A percentile compares a stretch with the other conserved stretches of the same genome.
These are phyloP conservation scores for Neopestalotiopsis rosae DNA, from an alignment of 2,329 filamentous ascomycete genomes.

Conservation along the genomic window DNA sequence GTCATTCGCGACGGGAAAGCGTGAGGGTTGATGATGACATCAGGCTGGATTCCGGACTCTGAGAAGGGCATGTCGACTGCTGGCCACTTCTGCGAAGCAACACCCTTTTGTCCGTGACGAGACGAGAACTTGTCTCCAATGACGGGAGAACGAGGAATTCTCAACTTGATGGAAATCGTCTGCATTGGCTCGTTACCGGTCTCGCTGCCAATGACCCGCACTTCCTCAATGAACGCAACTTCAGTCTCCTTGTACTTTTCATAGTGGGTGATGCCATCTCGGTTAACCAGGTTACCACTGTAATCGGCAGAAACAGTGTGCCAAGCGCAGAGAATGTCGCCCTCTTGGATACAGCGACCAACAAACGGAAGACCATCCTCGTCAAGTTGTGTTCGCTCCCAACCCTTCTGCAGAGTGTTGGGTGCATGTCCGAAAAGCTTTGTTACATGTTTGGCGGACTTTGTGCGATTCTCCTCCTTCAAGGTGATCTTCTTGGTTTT, in stretches of 20 bases:
- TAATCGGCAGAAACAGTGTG: conserved; percentile 86
- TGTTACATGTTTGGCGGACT: conserved; percentile 70
- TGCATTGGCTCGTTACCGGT: conserved; percentile 83
- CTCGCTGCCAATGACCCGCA: conserved; percentile 87
- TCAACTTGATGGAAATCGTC: conserved; percentile 89
- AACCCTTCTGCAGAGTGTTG: conserved; percentile 71
- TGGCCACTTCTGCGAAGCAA: conserved; percentile 95
- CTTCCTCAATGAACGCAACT: conserved; percentile 87
- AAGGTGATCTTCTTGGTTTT: conserved; percentile 94
- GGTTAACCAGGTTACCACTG: conserved; percentile 79
- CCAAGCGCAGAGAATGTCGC: conserved; percentile 86
- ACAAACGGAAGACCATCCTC: conserved; percentile 86
- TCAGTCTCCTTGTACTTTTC: conserved; percentile 96
- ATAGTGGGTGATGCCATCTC: conserved; percentile 84
- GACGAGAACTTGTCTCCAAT: conserved; percentile 99
- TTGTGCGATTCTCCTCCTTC: conserved; percentile 75
- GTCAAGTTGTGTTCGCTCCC: conserved; percentile 76
- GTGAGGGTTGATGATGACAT: conserved; percentile 99
- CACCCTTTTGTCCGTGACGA: conserved; percentile 97
- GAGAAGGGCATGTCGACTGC: conserved; percentile 94
- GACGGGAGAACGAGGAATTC: conserved; percentile 85
- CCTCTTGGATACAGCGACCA: conserved; percentile 77
- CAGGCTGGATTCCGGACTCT: conserved; percentile 94
- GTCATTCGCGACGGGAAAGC: conserved; percentile 99
- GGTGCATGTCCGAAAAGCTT: conserved; percentile 94